A percentile compares a stretch with the other conserved stretches of the same genome.
Evolutionary conservation across 2,329 filamentous ascomycete genomes (phyloP).

Genomic region (Parasarocladium wereldwijsianum): DNA sequence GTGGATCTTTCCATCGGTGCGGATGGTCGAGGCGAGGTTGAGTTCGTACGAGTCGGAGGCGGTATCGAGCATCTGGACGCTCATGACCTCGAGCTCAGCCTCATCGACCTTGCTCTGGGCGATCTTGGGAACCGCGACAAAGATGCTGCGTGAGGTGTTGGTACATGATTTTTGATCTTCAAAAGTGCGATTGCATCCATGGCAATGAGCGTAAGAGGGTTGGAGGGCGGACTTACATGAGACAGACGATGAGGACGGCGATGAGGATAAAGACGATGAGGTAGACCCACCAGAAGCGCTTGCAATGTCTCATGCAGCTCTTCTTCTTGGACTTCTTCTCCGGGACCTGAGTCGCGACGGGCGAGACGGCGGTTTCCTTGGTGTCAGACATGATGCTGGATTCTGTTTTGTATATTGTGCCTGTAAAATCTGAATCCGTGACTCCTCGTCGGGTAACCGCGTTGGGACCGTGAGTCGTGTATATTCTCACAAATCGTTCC

Average conservation of each 20-base stretch:
- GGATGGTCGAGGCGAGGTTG: conserved; percentile 41
- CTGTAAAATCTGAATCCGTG: too few species aligned
- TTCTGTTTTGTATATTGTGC: too few species aligned
- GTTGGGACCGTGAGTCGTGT: too few species aligned
- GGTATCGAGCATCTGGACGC: conserved; percentile 33
- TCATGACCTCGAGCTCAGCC: conserved; percentile 35
- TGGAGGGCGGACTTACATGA: conserved; percentile 37
- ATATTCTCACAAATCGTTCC: too few species aligned
- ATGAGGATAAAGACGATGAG: conserved; percentile 34
- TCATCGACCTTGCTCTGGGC: conserved; percentile 40
- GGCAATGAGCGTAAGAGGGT: not conserved
- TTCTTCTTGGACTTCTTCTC: conserved; percentile 19
- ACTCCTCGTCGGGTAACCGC: too few species aligned
- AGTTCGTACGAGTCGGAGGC: conserved; percentile 29
- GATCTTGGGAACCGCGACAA: conserved; percentile 40
- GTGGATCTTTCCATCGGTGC: conserved; percentile 33
- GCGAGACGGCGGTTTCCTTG: conserved; percentile 6
- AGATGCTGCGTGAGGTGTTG: conserved; percentile 25
- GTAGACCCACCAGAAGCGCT: conserved; percentile 47
- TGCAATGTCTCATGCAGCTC: conserved; percentile 30
- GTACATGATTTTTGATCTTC: conserved; percentile 2
- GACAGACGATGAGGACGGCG: conserved; percentile 38
- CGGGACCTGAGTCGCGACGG: conserved; percentile 13
- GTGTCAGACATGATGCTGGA: conserved; percentile 21
- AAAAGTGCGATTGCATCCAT: not conserved